Evolutionary conservation across 106 monocot genomes (phyloP).

Genomic region (Hemerocallis citrina): DNA sequence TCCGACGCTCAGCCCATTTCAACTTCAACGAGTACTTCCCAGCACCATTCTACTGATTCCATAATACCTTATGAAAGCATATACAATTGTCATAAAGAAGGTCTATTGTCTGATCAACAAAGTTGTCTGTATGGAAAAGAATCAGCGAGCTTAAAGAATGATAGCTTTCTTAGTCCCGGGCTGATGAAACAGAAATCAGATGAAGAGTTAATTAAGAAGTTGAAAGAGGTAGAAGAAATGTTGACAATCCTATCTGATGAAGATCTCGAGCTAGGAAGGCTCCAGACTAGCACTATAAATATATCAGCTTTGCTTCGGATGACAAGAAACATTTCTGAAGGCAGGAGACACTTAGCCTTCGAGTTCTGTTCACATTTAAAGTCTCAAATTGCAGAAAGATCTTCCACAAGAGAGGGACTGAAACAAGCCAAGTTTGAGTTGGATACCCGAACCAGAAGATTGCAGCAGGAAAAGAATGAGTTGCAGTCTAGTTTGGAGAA

Average conservation of each 20-base stretch:
- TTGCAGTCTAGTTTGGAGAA: conserved; percentile 61
- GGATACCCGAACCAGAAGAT: conserved; percentile 63
- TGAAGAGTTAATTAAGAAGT: conserved; percentile 40
- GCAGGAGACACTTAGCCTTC: conserved; percentile 45
- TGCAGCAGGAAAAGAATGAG: conserved; percentile 80
- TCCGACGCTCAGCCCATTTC: conserved; percentile 17
- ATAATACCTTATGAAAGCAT: conserved; percentile 2
- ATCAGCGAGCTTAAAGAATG: conserved; percentile 3
- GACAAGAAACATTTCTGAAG: conserved; percentile 38
- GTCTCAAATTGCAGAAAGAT: conserved; percentile 54
- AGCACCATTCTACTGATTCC: conserved; percentile 13
- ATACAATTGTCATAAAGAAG: conserved; percentile 11
- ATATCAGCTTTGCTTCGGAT: conserved; percentile 28
- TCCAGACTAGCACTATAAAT: conserved; percentile 15
- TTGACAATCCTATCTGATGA: conserved; percentile 28
- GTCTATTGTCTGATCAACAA: conserved; percentile 11
- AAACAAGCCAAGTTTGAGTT: conserved; percentile 50
- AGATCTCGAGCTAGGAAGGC: conserved; percentile 27
- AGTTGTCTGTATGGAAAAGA: conserved; percentile 14
- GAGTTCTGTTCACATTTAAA: conserved; percentile 72
- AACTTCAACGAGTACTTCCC: conserved; percentile 3
- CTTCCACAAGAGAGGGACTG: conserved; percentile 37
- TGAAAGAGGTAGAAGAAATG: conserved; percentile 52
- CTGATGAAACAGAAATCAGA: conserved; percentile 28
- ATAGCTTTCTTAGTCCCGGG: neutral